Evolutionary conservation across 768 basidiomycete species (phyloP).

Genomic region (Multifurca ochricompacta): DNA sequence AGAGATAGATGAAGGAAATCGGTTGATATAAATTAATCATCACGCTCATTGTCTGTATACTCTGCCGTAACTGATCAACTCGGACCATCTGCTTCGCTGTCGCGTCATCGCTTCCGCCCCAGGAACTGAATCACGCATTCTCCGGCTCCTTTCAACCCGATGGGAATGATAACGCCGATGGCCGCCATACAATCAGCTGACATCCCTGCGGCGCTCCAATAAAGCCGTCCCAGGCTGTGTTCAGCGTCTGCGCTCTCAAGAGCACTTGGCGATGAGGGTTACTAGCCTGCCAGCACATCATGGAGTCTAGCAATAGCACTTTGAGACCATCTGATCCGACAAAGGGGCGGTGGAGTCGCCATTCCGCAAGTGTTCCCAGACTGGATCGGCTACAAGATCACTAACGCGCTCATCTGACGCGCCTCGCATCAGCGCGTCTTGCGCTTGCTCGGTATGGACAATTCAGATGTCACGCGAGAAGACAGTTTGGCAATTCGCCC

Average conservation of each 20-base stretch:
- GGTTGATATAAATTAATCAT: too few species aligned
- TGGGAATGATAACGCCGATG: conserved; percentile 18
- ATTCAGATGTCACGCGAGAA: conserved; percentile 1
- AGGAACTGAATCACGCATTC: conserved; percentile 4
- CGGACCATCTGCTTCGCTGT: conserved; percentile 11
- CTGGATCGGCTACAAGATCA: conserved; percentile 1
- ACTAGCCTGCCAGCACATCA: conserved; percentile 8
- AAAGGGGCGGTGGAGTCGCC: neutral
- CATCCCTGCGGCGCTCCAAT: neutral
- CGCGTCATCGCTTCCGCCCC: conserved; percentile 17
- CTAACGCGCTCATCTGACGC: conserved; percentile 18
- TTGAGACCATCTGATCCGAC: neutral
- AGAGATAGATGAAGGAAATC: too few species aligned
- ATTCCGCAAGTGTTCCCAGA: neutral
- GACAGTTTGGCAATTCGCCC: conserved; percentile 5
- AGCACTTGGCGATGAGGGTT: neutral
- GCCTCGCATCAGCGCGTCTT: conserved; percentile 7
- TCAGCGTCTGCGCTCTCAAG: neutral
- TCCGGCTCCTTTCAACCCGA: neutral
- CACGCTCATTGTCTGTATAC: too few species aligned
- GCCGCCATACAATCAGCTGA: conserved; percentile 14
- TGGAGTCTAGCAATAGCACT: neutral
- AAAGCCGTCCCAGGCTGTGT: neutral
- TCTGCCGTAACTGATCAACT: conserved; percentile 7
- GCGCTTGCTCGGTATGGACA: neutral